A percentile compares a stretch with the other conserved stretches of the same genome.
Conservation (phyloP, 306 rosid genomes). For the Vigna trinervia region DNA sequence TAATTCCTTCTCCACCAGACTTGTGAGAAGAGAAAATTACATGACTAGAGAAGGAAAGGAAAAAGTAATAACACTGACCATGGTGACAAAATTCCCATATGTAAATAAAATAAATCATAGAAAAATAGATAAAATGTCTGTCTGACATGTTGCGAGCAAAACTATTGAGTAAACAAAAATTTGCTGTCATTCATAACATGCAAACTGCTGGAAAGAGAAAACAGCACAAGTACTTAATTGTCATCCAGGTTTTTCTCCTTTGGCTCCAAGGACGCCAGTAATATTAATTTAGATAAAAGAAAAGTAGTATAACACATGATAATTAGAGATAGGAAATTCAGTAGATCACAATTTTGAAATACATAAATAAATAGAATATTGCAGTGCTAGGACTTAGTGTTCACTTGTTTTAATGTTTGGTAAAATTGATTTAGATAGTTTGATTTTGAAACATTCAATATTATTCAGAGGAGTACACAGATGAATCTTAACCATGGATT, state of each 20-base stretch:
- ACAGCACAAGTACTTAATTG: constrained; percentile 31
- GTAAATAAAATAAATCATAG: background rate
- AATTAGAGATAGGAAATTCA: constrained; percentile 2
- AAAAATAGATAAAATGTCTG: constrained; percentile 5
- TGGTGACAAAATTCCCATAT: background rate
- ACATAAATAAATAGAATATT: background rate
- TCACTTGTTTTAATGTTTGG: background rate
- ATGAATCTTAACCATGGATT: background rate
- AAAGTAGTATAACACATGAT: background rate
- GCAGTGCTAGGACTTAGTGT: background rate
- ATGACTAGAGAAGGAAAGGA: background rate
- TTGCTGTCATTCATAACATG: background rate
- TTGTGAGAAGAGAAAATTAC: background rate
- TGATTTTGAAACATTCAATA: background rate
- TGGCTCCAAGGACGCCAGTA: background rate
- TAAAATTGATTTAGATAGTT: background rate
- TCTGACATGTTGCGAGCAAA: background rate
- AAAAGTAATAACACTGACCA: background rate
- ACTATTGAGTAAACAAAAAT: constrained; percentile 23
- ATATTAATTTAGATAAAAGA: no score
- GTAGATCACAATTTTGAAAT: background rate
- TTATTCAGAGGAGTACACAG: background rate
- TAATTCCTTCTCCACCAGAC: background rate
- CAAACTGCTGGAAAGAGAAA: background rate
- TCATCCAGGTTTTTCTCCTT: constrained; percentile 14